Base-by-base conservation (phyloP, 129 eudicot genomes). In the Smallanthus sonchifolius region DNA sequence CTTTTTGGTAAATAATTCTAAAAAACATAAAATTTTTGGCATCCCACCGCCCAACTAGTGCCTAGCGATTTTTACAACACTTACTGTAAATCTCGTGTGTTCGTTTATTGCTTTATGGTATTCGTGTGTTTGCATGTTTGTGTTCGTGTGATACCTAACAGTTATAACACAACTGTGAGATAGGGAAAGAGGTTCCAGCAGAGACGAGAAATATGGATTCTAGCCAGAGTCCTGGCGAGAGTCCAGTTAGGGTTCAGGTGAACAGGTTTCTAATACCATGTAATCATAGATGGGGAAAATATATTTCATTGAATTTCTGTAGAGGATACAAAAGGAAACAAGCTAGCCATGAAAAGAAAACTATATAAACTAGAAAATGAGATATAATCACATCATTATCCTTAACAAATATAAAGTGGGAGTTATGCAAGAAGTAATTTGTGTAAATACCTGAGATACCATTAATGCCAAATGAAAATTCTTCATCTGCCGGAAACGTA, bases 401-500 rank as follows among this genome's bases (percentile, higher is more conserved):
- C 30, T 15, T 35, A 30, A 32, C 68, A 52, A 15, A 24, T 38
- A 72, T 17, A 42, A 28, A 34, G 2, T 7, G 11, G 15, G 55
- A 15, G 60, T 63, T 37, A 28, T 55, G 67, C 74, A 40, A 36
- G 39, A 77, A 56, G 69, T 4, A 56, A 44, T 59, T 24, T 55
- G 16, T 56, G 19, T 30, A 62, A 44, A 6, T 81, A 94, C 99
- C 96, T 94, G 99, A 70, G 99, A 94, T 69, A 85, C 70, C 97
- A 94, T 90, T 65, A 94, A 75, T 13, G 97, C 96, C 73, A 94
- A 56, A 77, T 94, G 97, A 75, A 90, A 94, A 84, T 94, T 94
- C 76, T 94, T 94, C 93, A 90, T 90, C 70, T 94, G 99, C 77
- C 99, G 86, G 48, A 85, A 77, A 55, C 97, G 93, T 37, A 94